Percentiles rank a stretch among this genome's conserved stretches.
These are phyloP conservation scores for Hypoxylon lenormandii DNA, from an alignment of 495 filamentous ascomycete species.

Conservation along the genomic window DNA sequence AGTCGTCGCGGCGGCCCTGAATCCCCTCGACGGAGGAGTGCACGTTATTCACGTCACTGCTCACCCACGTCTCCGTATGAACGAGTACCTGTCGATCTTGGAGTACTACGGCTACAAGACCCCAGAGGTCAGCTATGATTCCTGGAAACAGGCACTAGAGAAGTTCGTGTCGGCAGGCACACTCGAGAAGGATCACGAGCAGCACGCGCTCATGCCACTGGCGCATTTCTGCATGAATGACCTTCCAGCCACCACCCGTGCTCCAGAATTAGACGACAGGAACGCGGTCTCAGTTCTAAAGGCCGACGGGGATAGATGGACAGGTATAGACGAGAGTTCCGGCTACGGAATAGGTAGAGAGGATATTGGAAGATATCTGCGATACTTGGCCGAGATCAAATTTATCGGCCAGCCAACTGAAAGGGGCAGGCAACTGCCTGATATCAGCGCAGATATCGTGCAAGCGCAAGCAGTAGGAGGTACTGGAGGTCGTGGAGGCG, in stretches of 20 bases:
- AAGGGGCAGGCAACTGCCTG: slow-evolving; percentile 63
- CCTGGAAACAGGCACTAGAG: slow-evolving; percentile 67
- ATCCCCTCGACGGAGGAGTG: slow-evolving; percentile 67
- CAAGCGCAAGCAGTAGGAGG: slow-evolving; percentile 63
- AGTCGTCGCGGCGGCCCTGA: slow-evolving; percentile 77
- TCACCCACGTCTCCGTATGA: slow-evolving; percentile 82
- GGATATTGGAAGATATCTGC: slow-evolving; percentile 76
- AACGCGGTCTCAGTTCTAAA: slow-evolving; percentile 75
- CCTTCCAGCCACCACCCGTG: slow-evolving; percentile 79
- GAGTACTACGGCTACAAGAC: slow-evolving; percentile 81
- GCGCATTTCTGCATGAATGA: slow-evolving; percentile 86
- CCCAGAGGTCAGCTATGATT: slow-evolving; percentile 73
- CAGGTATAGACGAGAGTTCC: slow-evolving; percentile 70
- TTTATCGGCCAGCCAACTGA: slow-evolving; percentile 72
- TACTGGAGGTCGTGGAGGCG: slow-evolving; percentile 63
- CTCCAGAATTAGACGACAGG: slow-evolving; percentile 81
- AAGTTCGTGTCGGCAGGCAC: slow-evolving; percentile 70
- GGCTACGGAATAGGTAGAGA: slow-evolving; percentile 75
- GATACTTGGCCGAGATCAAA: slow-evolving; percentile 76
- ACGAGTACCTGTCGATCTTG: slow-evolving; percentile 77
- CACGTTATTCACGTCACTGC: slow-evolving; percentile 75
- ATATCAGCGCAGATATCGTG: slow-evolving; percentile 61
- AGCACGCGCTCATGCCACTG: slow-evolving; percentile 84
- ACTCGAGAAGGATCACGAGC: slow-evolving; percentile 66
- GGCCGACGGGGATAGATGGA: slow-evolving; percentile 69